Conservation (phyloP, 2,329 filamentous ascomycete species). For the Exophiala xenobiotica region DNA sequence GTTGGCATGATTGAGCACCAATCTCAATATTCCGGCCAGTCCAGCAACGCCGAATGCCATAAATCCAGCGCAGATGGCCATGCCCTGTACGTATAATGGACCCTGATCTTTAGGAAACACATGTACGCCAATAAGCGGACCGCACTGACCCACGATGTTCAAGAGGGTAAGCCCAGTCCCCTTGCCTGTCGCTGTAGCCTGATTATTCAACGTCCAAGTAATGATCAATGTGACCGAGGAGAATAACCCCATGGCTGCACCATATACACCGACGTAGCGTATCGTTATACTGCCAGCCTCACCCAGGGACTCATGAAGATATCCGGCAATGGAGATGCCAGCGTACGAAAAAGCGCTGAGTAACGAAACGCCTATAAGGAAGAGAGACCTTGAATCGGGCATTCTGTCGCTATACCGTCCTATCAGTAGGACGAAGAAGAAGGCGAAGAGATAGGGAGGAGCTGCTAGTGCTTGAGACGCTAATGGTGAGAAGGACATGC, state of each 20-base stretch:
- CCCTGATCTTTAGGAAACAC: constrained; percentile 60
- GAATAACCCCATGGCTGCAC: constrained; percentile 78
- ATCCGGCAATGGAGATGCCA: constrained; percentile 60
- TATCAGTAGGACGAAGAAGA: constrained; percentile 63
- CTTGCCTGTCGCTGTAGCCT: constrained; percentile 65
- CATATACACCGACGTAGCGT: constrained; percentile 74
- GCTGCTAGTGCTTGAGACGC: constrained; percentile 75
- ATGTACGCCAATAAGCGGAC: constrained; percentile 67
- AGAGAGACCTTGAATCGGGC: constrained; percentile 58
- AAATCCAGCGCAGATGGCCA: constrained; percentile 61
- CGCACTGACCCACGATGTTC: constrained; percentile 78
- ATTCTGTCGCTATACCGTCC: constrained; percentile 69
- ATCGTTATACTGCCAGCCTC: constrained; percentile 39
- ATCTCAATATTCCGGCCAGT: constrained; percentile 55
- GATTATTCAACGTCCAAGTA: constrained; percentile 87
- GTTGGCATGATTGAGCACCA: constrained; percentile 56
- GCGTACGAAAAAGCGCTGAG: constrained; percentile 63
- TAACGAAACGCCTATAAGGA: constrained; percentile 68
- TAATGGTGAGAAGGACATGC: constrained; percentile 64
- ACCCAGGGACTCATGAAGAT: constrained; percentile 41
- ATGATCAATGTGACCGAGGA: constrained; percentile 80
- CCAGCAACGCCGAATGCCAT: constrained; percentile 60
- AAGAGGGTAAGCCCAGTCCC: constrained; percentile 77
- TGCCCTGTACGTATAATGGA: constrained; percentile 63
- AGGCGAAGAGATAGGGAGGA: constrained; percentile 77